A percentile compares a stretch with the other conserved stretches of the same genome.
Evolutionary conservation across 257 asterid genomes (phyloP).

Genomic region (Scutellaria barbata): DNA sequence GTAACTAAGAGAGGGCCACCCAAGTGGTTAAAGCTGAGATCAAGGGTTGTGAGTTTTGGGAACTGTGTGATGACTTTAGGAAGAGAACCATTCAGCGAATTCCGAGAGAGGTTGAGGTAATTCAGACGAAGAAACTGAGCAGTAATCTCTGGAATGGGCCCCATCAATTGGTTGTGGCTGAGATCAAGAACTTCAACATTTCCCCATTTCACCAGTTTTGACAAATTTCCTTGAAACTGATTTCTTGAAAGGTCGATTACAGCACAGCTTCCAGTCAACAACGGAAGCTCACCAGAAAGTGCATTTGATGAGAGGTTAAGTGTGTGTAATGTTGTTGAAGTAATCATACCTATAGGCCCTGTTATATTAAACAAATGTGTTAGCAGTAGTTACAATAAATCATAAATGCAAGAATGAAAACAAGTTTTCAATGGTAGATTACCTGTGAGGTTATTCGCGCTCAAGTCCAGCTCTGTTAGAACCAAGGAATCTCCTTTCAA

Average conservation of each 20-base stretch:
- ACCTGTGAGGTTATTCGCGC: conserved; percentile 92
- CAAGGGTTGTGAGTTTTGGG: conserved; percentile 75
- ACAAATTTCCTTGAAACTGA: conserved; percentile 73
- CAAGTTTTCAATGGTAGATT: conserved; percentile 11
- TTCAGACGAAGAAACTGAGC: conserved; percentile 82
- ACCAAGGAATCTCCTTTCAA: conserved; percentile 84
- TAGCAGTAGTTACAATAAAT: not conserved
- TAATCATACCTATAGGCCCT: conserved; percentile 81
- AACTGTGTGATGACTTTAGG: conserved; percentile 62
- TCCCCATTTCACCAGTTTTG: conserved; percentile 81
- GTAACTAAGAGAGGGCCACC: conserved; percentile 65
- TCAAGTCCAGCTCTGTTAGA: conserved; percentile 80
- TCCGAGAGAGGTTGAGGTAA: conserved; percentile 76
- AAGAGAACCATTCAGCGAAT: conserved; percentile 65
- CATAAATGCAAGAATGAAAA: not conserved
- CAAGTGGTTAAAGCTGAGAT: conserved; percentile 83
- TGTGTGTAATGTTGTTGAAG: conserved; percentile 68
- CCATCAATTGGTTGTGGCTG: conserved; percentile 74
- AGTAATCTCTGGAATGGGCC: conserved; percentile 74
- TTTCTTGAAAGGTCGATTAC: conserved; percentile 76
- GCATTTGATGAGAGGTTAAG: conserved; percentile 84
- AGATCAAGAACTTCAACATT: conserved; percentile 82
- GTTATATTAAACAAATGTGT: conserved; percentile 32
- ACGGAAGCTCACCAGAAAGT: conserved; percentile 87
- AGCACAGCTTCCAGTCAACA: conserved; percentile 74